A percentile compares a stretch with the other conserved stretches of the same genome.
phyloP scores from a whole-genome alignment of 306 rosid genomes.

The Dalbergia cultrata region DNA sequence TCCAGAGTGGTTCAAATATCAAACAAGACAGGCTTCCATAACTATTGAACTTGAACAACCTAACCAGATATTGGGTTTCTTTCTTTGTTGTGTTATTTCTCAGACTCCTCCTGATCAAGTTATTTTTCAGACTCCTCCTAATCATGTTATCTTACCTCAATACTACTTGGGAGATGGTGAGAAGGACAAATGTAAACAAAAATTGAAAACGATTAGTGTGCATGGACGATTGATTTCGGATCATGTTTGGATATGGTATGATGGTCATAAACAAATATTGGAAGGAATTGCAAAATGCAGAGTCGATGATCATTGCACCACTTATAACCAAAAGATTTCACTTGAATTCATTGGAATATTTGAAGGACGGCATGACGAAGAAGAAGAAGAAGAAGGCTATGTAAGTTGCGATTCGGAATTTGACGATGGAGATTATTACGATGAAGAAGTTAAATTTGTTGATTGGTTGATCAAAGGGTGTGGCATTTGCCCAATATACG shows the following conservation, averaged over 20 bases:
- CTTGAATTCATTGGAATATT: background rate
- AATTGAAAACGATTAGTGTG: background rate
- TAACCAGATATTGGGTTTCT: conserved; percentile 8
- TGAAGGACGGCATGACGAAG: accelerated
- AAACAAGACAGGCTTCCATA: background rate
- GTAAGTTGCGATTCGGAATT: accelerated
- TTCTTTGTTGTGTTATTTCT: conserved; percentile 28
- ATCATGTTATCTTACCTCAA: too few relatives aligned
- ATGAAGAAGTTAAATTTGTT: too few relatives aligned
- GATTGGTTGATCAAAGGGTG: background rate
- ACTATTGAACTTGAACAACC: background rate
- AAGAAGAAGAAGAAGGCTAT: too few relatives aligned
- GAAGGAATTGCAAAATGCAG: background rate
- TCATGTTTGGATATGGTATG: background rate
- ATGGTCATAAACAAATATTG: too few relatives aligned
- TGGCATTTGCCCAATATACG: background rate
- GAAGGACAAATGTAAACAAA: background rate
- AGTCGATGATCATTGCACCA: background rate
- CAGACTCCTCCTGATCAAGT: background rate
- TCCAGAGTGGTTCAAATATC: conserved; percentile 27
- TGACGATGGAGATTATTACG: too few relatives aligned
- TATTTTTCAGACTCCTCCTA: background rate
- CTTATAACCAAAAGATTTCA: background rate
- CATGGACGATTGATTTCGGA: background rate
- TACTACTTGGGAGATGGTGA: background rate